Evolutionary conservation across 2,329 filamentous ascomycete genomes (phyloP), one percentile per base, ranked within the genome.

Genomic region (Monosporascus ibericus): DNA sequence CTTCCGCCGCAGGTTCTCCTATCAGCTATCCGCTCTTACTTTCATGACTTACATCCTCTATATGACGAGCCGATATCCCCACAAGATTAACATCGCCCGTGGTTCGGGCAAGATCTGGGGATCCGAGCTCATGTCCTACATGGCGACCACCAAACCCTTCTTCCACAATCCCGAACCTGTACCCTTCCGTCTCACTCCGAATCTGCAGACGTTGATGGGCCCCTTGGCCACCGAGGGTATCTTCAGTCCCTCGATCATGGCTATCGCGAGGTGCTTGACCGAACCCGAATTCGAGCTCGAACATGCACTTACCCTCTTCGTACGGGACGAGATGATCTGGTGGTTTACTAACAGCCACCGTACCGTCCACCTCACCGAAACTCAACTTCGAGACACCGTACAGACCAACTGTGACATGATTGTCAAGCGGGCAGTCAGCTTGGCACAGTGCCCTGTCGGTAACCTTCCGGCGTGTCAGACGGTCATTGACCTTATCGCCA

Each of bases 1-100:
- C 53, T 99, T 99, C 89, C 88, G 94, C 54, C 86, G 92, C 54
- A 92, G 96, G 60, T 96, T 99, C 73, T 88, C 90, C 22, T 96
- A 97, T 75, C 94, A 99, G 72, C 86, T 96, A 56, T 92, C 94
- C 20, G 85, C 92, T 2, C 80, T 97, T 58, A 96, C 94, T 1
- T 99, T 99, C 74, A 96, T 99, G 88, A 97, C 94, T 4, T 99
- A 97, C 68, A 87, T 96, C 54, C 87, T 99, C 75, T 92, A 92
- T 74, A 97, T 99, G 85, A 90, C 92, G 68, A 90, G 90, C 68
- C 88, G 94, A 30, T 96, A 94, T 70, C 95, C 94, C 6, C 90
- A 92, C 71, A 99, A 99, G 78, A 87, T 97, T 70, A 87, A 88
- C 71, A 95, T 99, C 64, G 87, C 90, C 11, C 86, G 91, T 24